Evolutionary conservation across 305 asterid species (phyloP).

Genomic region (Fraxinus floribunda): DNA sequence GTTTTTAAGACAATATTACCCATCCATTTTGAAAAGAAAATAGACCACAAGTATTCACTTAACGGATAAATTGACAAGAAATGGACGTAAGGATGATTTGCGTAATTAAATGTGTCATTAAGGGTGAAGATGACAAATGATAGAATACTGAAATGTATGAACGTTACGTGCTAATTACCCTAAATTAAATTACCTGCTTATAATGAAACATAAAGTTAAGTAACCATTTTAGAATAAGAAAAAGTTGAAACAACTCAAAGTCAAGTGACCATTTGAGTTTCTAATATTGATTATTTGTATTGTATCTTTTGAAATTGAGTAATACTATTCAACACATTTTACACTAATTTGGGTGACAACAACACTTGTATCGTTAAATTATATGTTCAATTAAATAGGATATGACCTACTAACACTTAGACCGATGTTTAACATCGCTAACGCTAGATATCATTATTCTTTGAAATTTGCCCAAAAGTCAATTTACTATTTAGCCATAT

Average conservation of each 20-base stretch:
- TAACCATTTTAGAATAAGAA: too few species aligned
- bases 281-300: too few species aligned
- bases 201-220: not conserved
- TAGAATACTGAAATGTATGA: not conserved
- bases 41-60: not conserved
- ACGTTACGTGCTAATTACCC: not conserved
- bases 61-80: not conserved
- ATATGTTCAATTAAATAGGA: too few species aligned
- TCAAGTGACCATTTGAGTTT: not conserved
- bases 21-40: not conserved
- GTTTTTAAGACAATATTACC: not conserved
- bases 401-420: too few species aligned
- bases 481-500: not conserved
- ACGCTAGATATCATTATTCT: too few species aligned
- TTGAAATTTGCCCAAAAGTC: not conserved
- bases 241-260: not conserved
- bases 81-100: not conserved
- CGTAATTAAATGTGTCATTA: not conserved
- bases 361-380: too few species aligned
- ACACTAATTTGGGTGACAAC: too few species aligned
- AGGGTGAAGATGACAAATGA: not conserved
- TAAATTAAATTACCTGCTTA: not conserved
- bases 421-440: too few species aligned
- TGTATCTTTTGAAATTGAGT: not conserved
- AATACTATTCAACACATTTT: too few species aligned